Base-by-base conservation (phyloP, 1,284 basidiomycete species). In the Pyrrhoderma lamaoense region DNA sequence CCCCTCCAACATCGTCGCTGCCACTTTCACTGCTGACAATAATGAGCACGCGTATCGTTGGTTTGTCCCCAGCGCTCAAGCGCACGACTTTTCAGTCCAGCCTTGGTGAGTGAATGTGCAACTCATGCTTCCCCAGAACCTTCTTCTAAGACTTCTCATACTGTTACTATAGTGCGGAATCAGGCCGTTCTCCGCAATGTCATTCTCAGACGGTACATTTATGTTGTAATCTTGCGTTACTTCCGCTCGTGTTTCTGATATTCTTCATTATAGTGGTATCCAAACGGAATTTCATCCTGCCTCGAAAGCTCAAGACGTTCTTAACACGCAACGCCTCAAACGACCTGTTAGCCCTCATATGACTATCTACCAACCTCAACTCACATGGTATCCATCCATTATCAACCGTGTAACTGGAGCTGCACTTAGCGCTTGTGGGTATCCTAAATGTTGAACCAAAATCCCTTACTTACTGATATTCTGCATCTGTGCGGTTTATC, bases 361-460 rank as follows among this genome's bases (percentile, higher is more conserved):
- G 62, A 90, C 90, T 45, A 97, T 98, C 69, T 99, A 98, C 73
- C 89, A 96, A 67, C 93, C 92, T 18, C 94, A 97, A 67, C 69
- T 93, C 43, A 98, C 95, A 40, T 96, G 90, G 91, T 36, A 85
- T 51, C 76, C 70, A 2, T 96, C 93, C 13, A 93, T 95, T 62
- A 77, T 77, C 27, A 86, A 98, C 72, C 88, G 95, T 67, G 69
- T 80, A 44, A 90, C 93, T 4, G 95, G 96, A 54, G 77, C 70
- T 19, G 89, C 75, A 8, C 74, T 99, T 49, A 85, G 85, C 56
- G 81, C 76, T 55, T 74, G 89, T 92, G 63, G 63, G 89, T 82
- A 11, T 23, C 52, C 38, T 38, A 11, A 27, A 22, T 9, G 13
- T 38, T 52, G 46, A 22, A 31, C 44, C 23, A 22, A n/a, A 25